These are phyloP conservation scores for Phoenix dactylifera DNA, from an alignment of 176 grass and related monocot species.

Conservation along the genomic window DNA sequence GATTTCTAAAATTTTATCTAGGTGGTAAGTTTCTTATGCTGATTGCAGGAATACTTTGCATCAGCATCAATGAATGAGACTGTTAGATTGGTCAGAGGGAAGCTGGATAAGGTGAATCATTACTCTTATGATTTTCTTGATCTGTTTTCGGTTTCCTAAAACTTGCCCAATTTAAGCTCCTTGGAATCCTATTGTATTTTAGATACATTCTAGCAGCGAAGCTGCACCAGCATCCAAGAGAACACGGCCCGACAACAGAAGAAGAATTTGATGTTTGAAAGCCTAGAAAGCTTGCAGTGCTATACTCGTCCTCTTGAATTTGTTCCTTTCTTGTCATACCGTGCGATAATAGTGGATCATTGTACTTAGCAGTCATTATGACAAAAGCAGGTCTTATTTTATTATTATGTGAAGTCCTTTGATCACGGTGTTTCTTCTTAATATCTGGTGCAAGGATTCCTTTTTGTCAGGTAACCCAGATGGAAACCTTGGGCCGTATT, in stretches of 20 bases:
- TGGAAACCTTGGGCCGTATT: too few relatives aligned
- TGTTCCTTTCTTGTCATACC: too few relatives aligned
- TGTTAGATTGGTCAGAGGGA: conserved; percentile 59
- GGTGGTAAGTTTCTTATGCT: background rate
- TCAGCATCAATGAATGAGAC: conserved; percentile 66
- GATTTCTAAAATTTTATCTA: too few relatives aligned
- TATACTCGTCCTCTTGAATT: too few relatives aligned
- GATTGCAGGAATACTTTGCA: conserved; percentile 80
- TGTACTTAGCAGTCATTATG: too few relatives aligned
- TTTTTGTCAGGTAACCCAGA: too few relatives aligned
- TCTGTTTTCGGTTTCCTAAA: background rate
- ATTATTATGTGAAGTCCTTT: too few relatives aligned
- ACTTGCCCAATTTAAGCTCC: background rate
- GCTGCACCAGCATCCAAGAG: conserved; percentile 46
- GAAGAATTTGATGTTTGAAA: conserved; percentile 53
- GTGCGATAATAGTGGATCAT: too few relatives aligned
- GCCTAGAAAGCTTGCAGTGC: too few relatives aligned
- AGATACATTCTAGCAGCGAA: conserved; percentile 53
- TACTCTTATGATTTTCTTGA: background rate
- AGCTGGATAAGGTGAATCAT: conserved; percentile 60
- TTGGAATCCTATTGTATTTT: conserved; percentile 14
- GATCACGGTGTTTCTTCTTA: too few relatives aligned
- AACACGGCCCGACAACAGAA: conserved; percentile 49
- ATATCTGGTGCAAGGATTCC: too few relatives aligned
- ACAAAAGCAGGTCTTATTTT: too few relatives aligned